phyloP scores from a whole-genome alignment of 2,329 filamentous ascomycete species.

The Fusarium austroafricanum region DNA sequence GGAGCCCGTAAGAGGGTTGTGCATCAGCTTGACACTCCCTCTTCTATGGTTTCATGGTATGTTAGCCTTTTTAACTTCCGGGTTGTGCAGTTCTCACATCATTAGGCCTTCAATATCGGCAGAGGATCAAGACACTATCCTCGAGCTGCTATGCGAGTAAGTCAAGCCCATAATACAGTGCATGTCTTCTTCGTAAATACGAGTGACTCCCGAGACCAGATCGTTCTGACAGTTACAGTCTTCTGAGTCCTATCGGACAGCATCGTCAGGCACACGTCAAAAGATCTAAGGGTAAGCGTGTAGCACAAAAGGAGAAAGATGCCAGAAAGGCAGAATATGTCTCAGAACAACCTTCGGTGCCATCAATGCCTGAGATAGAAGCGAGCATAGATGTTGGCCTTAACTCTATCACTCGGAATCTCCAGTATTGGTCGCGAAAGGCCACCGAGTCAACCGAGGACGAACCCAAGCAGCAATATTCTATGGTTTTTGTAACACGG shows the following conservation, averaged over 20 bases:
- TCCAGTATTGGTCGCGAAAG: constrained; percentile 59
- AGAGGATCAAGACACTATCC: constrained; percentile 71
- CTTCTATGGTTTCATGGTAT: constrained; percentile 70
- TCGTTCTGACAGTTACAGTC: constrained; percentile 54
- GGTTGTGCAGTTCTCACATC: constrained; percentile 1
- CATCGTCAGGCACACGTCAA: constrained; percentile 66
- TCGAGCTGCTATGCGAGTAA: constrained; percentile 76
- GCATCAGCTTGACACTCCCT: constrained; percentile 75
- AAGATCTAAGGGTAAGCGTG: constrained; percentile 71
- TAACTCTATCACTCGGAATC: constrained; percentile 69
- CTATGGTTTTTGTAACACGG: constrained; percentile 68
- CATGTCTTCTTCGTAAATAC: neutral
- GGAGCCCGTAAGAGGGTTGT: constrained; percentile 65
- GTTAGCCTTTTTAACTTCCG: neutral
- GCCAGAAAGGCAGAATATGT: constrained; percentile 42
- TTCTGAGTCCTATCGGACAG: constrained; percentile 72
- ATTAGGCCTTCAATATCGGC: constrained; percentile 69
- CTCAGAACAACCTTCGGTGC: constrained; percentile 47
- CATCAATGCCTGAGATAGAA: constrained; percentile 62
- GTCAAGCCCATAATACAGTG: constrained; percentile 34
- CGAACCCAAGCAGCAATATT: constrained; percentile 51
- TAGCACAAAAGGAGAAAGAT: constrained; percentile 62
- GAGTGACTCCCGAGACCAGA: neutral
- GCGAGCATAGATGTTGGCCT: constrained; percentile 72
- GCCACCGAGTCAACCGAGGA: neutral